Base-by-base conservation (phyloP, 1,284 basidiomycete genomes). In the Irpex sp. region DNA sequence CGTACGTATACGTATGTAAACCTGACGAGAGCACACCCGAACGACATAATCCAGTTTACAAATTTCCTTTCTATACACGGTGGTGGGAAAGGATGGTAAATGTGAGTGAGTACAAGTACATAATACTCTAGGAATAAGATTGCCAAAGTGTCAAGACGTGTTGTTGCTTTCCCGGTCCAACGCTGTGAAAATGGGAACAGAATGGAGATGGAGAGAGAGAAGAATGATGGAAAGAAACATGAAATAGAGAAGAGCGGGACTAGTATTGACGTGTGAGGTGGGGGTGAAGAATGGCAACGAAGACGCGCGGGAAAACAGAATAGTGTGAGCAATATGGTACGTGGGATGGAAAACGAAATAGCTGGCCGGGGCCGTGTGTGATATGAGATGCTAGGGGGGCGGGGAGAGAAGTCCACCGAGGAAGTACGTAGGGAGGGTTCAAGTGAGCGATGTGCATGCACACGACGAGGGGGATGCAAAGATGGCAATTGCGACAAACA, bases 271-370 rank as follows among this genome's bases (percentile, higher is more conserved):
- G 49, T 51, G 19, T 51, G 49, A 17, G 49, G n/a, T 47, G 51
- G 19, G 13, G 51, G 21, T 5, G 51, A 19, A 9, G n/a, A 19
- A 26, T 34, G 54, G 54, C 11, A 26, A 15, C 19, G 21, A 34
- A 56, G n/a, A 36, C 48, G 37, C 47, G 48, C 55, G 57, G 52
- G 48, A 57, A 40, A 59, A 64, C 51, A 64, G 52, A 56, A 26
- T 56, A 57, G 58, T 55, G 52, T 38, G 21, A 52, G 58, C 64
- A 56, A 55, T 40, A 52, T 66, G 62, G 63, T 65, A 65, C 65
- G 64, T 65, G 54, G 48, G 62, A 63, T 60, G 60, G 84, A 62
- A 57, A 61, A 69, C 57, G 66, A 65, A 65, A 62, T 66, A 64
- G 62, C 61, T 65, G 61, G 60, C 60, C 62, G 60, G 65, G 52